Evolutionary conservation across 225 moss, liverwort and hornwort species (phyloP).

Genomic region (Takakia lepidozioides): DNA sequence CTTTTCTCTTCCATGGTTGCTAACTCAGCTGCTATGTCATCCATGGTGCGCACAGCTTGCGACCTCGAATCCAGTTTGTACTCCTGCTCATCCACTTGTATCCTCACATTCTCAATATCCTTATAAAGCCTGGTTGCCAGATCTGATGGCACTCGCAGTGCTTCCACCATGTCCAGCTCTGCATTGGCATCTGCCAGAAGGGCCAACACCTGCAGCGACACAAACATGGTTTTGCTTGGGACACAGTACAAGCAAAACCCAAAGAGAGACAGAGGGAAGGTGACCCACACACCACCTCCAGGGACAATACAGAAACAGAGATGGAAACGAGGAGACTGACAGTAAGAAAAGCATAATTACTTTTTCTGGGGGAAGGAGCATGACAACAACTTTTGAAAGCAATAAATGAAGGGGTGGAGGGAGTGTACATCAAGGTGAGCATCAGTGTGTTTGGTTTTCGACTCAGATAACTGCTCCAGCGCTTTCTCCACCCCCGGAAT

Average conservation of each 20-base stretch:
- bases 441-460: slow-evolving; percentile 43
- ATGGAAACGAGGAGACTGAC: background rate
- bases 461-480: slow-evolving; percentile 45
- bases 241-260: too few relatives aligned
- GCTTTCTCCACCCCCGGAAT: slow-evolving; percentile 67
- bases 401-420: background rate
- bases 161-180: slow-evolving; percentile 62
- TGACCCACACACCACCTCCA: too few relatives aligned
- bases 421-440: slow-evolving; percentile 68
- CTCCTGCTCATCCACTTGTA: slow-evolving; percentile 67
- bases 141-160: slow-evolving; percentile 66
- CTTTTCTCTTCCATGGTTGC: slow-evolving; percentile 43
- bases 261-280: too few relatives aligned
- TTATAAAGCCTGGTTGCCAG: slow-evolving; percentile 67
- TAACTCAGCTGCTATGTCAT: slow-evolving; percentile 56
- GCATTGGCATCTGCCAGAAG: slow-evolving; percentile 75
- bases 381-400: background rate
- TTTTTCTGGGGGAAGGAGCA: too few relatives aligned
- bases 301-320: slow-evolving; percentile 6
- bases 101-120: slow-evolving; percentile 67
- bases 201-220: slow-evolving; percentile 57
- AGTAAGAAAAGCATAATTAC: slow-evolving; percentile 3
- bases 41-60: slow-evolving; percentile 47
- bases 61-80: slow-evolving; percentile 59
- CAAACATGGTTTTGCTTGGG: too few relatives aligned